These are phyloP conservation scores for Saccharomyces hybrid DNA, from an alignment of 1,139 yeast species.

Conservation along the genomic window DNA sequence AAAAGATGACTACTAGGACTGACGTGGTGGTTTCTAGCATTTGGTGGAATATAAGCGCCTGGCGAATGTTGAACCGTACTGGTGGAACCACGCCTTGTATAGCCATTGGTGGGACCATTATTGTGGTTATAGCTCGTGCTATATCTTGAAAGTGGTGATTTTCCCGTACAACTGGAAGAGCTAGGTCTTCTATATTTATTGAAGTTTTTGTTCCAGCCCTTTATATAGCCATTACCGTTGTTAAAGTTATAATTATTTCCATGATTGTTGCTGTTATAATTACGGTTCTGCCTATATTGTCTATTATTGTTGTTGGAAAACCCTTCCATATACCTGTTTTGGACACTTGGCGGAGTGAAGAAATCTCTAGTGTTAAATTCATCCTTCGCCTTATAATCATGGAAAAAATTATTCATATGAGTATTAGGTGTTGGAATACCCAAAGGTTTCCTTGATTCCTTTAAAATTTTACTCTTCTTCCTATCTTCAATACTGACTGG, in stretches of 20 bases:
- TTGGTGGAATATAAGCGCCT: constrained; percentile 68
- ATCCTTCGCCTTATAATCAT: constrained; percentile 29
- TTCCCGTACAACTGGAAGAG: constrained; percentile 15
- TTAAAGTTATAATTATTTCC: constrained; percentile 14
- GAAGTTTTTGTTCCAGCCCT: constrained; percentile 9
- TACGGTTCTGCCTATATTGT: constrained; percentile 16
- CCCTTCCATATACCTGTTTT: constrained; percentile 64
- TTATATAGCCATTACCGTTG: constrained; percentile 14
- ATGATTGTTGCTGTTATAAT: constrained; percentile 8
- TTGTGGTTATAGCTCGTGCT: constrained; percentile 10
- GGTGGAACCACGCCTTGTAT: constrained; percentile 14
- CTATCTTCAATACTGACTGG: constrained; percentile 26
- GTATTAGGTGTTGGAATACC: constrained; percentile 51
- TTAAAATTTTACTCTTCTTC: constrained; percentile 35
- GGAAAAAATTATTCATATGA: constrained; percentile 34
- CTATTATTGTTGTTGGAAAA: constrained; percentile 41
- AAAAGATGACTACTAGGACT: constrained; percentile 3
- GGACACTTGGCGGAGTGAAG: constrained; percentile 70
- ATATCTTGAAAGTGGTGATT: constrained; percentile 9
- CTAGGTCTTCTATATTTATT: constrained; percentile 20
- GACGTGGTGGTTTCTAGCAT: constrained; percentile 37
- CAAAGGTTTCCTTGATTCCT: constrained; percentile 52
- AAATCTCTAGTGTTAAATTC: constrained; percentile 58
- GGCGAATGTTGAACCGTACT: constrained; percentile 26
- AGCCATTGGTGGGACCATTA: constrained; percentile 10